Evolutionary conservation across 2,329 filamentous ascomycete genomes (phyloP).

Genomic region (Fusarium liriodendri): DNA sequence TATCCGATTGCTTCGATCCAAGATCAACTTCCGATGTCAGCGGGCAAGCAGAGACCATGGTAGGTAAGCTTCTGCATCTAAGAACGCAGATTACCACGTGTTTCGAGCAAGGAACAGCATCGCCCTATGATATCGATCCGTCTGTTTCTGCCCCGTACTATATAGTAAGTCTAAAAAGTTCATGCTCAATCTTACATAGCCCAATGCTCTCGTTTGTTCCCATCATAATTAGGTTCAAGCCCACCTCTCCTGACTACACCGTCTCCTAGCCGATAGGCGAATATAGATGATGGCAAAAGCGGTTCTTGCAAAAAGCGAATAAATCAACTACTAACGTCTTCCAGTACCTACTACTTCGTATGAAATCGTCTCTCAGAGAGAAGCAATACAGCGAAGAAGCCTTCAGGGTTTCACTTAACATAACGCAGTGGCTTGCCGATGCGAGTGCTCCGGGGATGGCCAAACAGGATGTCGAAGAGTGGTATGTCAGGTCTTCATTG

Average conservation of each 20-base stretch:
- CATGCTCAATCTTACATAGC: background rate
- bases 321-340: background rate
- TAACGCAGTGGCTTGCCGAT: too few species aligned
- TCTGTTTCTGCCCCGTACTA: background rate
- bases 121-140: background rate
- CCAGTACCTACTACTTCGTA: too few species aligned
- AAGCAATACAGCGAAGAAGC: too few species aligned
- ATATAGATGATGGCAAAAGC: background rate
- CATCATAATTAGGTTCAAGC: background rate
- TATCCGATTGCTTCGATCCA: rapidly evolving
- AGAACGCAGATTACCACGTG: background rate
- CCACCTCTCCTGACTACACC: background rate
- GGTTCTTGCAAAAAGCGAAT: background rate
- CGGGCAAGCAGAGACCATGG: rapidly evolving
- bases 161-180: background rate
- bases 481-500: too few species aligned
- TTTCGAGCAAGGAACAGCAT: background rate
- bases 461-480: too few species aligned
- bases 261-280: background rate
- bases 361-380: too few species aligned
- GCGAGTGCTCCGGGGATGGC: too few species aligned
- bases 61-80: background rate
- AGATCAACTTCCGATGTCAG: rapidly evolving
- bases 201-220: background rate
- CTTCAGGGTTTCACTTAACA: too few species aligned